phyloP scores from a whole-genome alignment of 305 asterid species.

The Fraxinus greggii region DNA sequence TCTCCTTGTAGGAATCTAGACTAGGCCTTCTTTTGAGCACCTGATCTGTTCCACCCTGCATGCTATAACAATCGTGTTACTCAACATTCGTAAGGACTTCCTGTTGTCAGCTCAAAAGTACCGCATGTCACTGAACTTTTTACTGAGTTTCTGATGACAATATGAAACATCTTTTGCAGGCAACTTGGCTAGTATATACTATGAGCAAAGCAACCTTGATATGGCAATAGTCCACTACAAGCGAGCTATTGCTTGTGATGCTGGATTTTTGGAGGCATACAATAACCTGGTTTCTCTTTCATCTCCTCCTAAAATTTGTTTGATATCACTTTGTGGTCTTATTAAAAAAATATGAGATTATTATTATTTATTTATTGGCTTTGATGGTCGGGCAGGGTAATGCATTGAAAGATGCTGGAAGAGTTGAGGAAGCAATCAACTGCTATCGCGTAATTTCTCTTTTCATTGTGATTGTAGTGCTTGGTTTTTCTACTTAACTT shows the following conservation, averaged over 20 bases:
- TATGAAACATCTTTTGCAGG: slow-evolving; percentile 51
- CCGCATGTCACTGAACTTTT: slow-evolving; percentile 4
- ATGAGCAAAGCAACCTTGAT: slow-evolving; percentile 92
- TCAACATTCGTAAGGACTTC: neutral
- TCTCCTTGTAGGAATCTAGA: slow-evolving; percentile 7
- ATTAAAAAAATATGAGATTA: neutral
- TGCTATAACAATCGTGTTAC: neutral
- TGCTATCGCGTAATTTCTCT: slow-evolving; percentile 73
- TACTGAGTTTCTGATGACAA: slow-evolving; percentile 14
- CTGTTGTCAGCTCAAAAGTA: neutral
- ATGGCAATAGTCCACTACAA: slow-evolving; percentile 87
- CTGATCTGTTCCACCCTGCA: neutral
- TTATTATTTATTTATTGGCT: neutral
- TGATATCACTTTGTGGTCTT: neutral
- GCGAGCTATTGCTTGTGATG: slow-evolving; percentile 90
- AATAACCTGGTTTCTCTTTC: slow-evolving; percentile 70
- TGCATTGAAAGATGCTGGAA: slow-evolving; percentile 93
- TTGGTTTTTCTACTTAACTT: slow-evolving; percentile 18
- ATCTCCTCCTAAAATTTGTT: slow-evolving; percentile 7
- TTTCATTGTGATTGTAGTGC: slow-evolving; percentile 17
- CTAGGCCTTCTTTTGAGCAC: neutral
- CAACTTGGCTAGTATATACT: slow-evolving; percentile 87
- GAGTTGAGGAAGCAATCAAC: slow-evolving; percentile 90
- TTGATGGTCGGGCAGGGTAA: slow-evolving; percentile 57
- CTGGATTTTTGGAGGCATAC: slow-evolving; percentile 93